Base-by-base conservation (phyloP, 1,284 basidiomycete species). In the Naganishia sp. region DNA sequence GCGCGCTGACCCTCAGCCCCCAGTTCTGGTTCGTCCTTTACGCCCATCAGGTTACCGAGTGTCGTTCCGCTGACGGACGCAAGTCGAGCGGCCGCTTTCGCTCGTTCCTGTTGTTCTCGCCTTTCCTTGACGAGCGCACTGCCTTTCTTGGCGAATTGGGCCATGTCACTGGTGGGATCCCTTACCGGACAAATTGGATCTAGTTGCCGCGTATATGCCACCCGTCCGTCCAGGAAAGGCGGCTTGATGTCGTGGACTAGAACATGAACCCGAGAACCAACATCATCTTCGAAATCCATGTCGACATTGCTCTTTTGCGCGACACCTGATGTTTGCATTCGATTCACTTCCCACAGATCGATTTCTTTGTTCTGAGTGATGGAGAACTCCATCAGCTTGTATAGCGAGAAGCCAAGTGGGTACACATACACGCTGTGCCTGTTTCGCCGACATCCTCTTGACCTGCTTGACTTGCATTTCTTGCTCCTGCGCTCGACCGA, bases 231-330 rank as follows among this genome's bases (percentile, higher is more conserved):
- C 65, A 99, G 84, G 83, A 99, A 99, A 0, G 96, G 96, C 0
- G 96, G 96, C 72, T 96, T 96, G 62, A 99, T 85, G 76, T 98
- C 90, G 73, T 99, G 96, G 0, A 97, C 90, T 79, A 99, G 89
- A 49, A 99, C 90, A 76, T 99, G 96, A 0, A 99, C 94, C 0
- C 93, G 90, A 0, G 90, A 92, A 77, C 98, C 96, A 0, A 90
- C 88, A 72, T 95, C 92, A 74, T 95, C 94, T 73, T 96, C 92
- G 87, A 83, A 93, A 86, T 79, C 96, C 28, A 84, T 83, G 76
- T 99, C 94, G 50, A 99, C 84, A 13, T 87, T 84, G 69, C 87
- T 88, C 39, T 90, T 87, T 5, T 91, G 91, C 1, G 91, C 90
- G 17, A 98, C 88, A 74, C 96, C 96, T 15, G 94, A 97, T 0